Evolutionary conservation across 495 filamentous ascomycete species (phyloP).

Genomic region (Penicillium coffeae): DNA sequence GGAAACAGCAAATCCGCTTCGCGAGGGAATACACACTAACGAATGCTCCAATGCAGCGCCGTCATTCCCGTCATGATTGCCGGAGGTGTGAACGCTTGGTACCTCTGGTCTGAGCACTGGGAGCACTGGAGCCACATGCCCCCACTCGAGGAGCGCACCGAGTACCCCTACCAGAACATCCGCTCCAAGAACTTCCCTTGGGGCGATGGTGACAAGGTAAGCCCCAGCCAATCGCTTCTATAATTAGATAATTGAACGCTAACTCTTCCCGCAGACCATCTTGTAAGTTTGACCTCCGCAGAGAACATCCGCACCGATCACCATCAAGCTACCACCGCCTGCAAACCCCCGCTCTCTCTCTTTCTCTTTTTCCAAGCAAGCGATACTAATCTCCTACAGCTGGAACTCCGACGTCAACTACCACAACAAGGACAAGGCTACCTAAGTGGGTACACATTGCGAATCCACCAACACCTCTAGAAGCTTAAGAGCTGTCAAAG

Average conservation of each 20-base stretch:
- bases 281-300: conserved; percentile 54
- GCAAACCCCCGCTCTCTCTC: too few species aligned
- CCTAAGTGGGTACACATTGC: conserved; percentile 32
- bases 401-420: conserved; percentile 96
- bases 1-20: not conserved
- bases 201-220: conserved; percentile 90
- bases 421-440: conserved; percentile 83
- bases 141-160: conserved; percentile 78
- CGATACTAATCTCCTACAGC: conserved; percentile 47
- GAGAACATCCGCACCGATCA: not conserved
- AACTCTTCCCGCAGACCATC: conserved; percentile 46
- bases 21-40: conserved; percentile 1
- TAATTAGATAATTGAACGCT: conserved; percentile 14
- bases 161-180: conserved; percentile 95
- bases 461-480: conserved; percentile 3
- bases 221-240: too few species aligned
- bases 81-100: conserved; percentile 74
- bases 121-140: conserved; percentile 86
- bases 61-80: conserved; percentile 66
- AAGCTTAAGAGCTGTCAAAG: conserved; percentile 4
- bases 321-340: not conserved
- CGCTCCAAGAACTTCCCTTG: conserved; percentile 84
- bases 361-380: too few species aligned
- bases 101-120: conserved; percentile 92
- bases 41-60: conserved; percentile 43